Evolutionary conservation across 768 basidiomycete genomes (phyloP).

Genomic region (Leccinum variicolor): DNA sequence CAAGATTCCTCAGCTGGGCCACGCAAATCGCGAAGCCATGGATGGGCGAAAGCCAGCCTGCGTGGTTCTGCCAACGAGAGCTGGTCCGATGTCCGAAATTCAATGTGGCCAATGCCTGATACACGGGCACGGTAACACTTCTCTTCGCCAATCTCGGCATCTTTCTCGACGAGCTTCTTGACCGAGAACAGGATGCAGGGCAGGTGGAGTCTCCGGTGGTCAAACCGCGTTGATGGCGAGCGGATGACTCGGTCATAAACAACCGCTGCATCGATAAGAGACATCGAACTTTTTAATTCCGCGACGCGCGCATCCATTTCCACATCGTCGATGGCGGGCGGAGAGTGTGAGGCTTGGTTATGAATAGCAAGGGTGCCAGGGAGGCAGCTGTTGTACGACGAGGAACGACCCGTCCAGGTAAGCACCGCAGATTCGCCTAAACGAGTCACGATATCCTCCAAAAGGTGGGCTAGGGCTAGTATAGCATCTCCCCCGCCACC

Average conservation of each 20-base stretch:
- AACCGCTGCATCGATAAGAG: not conserved
- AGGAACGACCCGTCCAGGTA: conserved; percentile 7
- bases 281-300: not conserved
- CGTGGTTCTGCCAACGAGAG: not conserved
- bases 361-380: conserved; percentile 1
- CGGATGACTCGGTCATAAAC: not conserved
- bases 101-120: not conserved
- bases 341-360: not conserved
- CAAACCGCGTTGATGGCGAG: not conserved
- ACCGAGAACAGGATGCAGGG: conserved; percentile 10
- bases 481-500: not conserved
- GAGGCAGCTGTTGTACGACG: conserved; percentile 13
- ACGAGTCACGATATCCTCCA: conserved; percentile 11
- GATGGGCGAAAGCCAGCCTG: conserved; percentile 4
- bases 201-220: not conserved
- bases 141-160: not conserved
- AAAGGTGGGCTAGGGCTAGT: conserved; percentile 8
- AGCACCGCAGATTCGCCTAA: conserved; percentile 2
- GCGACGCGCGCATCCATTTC: not conserved
- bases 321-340: not conserved
- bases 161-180: not conserved
- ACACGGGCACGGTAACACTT: not conserved
- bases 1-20: not conserved
- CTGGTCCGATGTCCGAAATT: conserved; percentile 1
- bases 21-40: conserved; percentile 10